Evolutionary conservation across 345 rosid genomes (phyloP), one percentile per base, ranked within the genome.

Genomic region (Turritis glabra): DNA sequence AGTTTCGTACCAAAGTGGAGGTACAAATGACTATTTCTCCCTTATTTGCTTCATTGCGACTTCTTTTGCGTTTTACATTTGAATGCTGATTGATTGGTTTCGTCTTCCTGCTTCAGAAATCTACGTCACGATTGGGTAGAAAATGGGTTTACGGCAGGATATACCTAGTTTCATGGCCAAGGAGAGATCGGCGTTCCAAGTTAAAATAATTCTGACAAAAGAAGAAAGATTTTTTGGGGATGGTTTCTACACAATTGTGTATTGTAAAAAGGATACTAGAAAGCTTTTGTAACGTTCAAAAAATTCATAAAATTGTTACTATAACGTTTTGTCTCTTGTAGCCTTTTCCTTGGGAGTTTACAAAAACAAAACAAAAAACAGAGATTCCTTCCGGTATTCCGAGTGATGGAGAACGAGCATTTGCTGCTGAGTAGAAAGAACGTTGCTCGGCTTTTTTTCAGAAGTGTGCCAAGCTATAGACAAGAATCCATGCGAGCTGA

Each of bases 401-500:
- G 35, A 54, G 64, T 27, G 52, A 12, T 18, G 26, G 14, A 38
- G 26, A 37, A 47, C 2, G 44, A 43, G 63, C 69, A 72, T 72
- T 74, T 73, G 75, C 44, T 76, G 71, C 75, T 47, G 82, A 26
- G 73, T 17, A 59, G 57, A 17, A 33, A 62, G 33, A 53, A 61
- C 25, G 29, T 8, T 17, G 41, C 47, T 64, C 53, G 47, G 44
- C 19, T 27, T 26, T 10, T 5, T 26, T 57, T 92, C 85, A 89
- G 79, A 88, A 92, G 74, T 95, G 97, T 41, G 83, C 91, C 91
- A 95, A 79, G 89, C 98, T 91, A 86, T 91, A 94, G 80, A 91
- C 90, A 75, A 94, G 84, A 83, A 86, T 84, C 98, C 97, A 91
- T 7, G 96, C 88, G 61, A 91, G 89, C 98, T 94, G 96, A 76